These are phyloP conservation scores for Adansonia rubrostipa DNA, from an alignment of 441 rosid genomes.

Conservation along the genomic window DNA sequence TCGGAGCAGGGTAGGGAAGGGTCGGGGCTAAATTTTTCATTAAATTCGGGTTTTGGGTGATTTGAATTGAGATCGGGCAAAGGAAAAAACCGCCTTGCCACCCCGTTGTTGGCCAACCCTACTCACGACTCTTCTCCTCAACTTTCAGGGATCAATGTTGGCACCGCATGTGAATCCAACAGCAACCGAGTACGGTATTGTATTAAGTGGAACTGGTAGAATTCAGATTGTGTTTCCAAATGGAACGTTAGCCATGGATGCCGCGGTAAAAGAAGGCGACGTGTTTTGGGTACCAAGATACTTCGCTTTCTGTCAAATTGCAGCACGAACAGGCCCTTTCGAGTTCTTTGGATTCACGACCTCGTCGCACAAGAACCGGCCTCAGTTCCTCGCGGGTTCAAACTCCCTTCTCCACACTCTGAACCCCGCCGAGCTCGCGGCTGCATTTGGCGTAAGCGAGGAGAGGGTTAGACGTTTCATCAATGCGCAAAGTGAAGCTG, in stretches of 20 bases:
- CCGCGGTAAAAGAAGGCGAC: conserved; percentile 59
- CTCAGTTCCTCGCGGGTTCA: conserved; percentile 74
- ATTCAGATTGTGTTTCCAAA: conserved; percentile 76
- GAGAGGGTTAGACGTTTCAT: conserved; percentile 41
- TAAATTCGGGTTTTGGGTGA: too few relatives aligned
- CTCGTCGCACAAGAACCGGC: conserved; percentile 71
- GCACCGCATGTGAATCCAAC: conserved; percentile 86
- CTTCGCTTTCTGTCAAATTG: conserved; percentile 85
- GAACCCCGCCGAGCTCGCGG: conserved; percentile 56
- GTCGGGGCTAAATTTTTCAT: too few relatives aligned
- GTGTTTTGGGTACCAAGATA: conserved; percentile 84
- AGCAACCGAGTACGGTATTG: conserved; percentile 77
- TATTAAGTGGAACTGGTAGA: conserved; percentile 64
- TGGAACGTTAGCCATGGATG: conserved; percentile 66
- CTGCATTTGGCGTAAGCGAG: conserved; percentile 57
- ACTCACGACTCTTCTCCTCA: background rate
- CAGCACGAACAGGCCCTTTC: conserved; percentile 58
- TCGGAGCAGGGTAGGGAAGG: too few relatives aligned
- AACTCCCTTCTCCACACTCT: conserved; percentile 61
- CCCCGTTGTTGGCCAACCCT: too few relatives aligned
- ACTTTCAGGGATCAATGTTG: conserved; percentile 83
- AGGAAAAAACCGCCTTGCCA: too few relatives aligned
- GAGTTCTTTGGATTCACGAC: conserved; percentile 91
- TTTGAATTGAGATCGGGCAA: too few relatives aligned
- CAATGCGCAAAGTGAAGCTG: conserved; percentile 56